Conservation (phyloP, 129 eudicot species). For the Silybum marianum region DNA sequence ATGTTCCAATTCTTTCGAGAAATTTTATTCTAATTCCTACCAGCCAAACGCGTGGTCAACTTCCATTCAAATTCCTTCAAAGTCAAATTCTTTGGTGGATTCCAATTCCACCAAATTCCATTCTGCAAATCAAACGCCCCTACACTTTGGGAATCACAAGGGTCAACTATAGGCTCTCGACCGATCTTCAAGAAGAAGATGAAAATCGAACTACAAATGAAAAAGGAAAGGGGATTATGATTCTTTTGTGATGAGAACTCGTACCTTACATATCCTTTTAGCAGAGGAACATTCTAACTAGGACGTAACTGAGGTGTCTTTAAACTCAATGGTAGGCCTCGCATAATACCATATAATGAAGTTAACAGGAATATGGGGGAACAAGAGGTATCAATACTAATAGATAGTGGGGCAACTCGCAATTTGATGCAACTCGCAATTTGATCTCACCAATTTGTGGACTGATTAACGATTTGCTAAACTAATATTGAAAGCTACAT, state of each 20-base stretch:
- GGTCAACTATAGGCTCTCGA: neutral
- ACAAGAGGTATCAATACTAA: neutral
- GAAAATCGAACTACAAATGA: neutral
- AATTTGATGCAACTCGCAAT: neutral
- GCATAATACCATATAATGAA: neutral
- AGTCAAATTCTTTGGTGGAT: too few species aligned
- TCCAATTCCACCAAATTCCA: too few species aligned
- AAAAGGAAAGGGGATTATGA: neutral
- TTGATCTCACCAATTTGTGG: neutral
- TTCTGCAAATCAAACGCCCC: too few species aligned
- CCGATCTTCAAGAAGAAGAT: neutral
- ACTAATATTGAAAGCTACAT: neutral
- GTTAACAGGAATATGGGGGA: neutral
- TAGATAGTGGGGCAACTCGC: neutral
- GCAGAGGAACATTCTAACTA: neutral
- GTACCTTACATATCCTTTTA: too few species aligned
- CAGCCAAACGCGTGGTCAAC: too few species aligned
- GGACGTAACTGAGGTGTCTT: neutral
- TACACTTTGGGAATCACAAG: neutral
- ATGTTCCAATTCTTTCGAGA: too few species aligned
- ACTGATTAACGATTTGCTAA: neutral
- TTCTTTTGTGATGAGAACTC: neutral
- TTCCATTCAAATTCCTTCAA: too few species aligned
- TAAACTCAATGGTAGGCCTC: neutral
- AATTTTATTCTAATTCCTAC: too few species aligned